Conservation (phyloP, 2,329 filamentous ascomycete genomes). For the Cladophialophora bantiana region DNA sequence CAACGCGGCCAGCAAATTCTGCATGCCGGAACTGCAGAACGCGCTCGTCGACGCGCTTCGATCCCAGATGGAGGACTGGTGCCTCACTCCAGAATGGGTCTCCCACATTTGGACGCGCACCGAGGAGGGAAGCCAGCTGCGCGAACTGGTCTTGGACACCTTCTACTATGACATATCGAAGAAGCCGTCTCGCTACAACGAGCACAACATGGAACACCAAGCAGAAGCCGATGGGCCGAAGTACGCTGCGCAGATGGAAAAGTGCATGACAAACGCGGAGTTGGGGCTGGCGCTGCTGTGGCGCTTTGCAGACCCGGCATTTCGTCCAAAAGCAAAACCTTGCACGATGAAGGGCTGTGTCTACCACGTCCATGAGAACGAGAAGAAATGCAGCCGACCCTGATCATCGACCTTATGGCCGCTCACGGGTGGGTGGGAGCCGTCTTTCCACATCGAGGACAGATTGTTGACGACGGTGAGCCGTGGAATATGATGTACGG, state of each 20-base stretch:
- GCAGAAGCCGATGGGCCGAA: not conserved
- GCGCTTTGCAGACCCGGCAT: not conserved
- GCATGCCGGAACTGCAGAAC: conserved; percentile 21
- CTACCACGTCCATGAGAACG: conserved; percentile 16
- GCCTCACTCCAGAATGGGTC: not conserved
- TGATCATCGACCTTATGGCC: not conserved
- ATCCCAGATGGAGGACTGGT: not conserved
- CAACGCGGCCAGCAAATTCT: conserved; percentile 11
- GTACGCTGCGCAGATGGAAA: not conserved
- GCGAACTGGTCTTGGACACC: not conserved
- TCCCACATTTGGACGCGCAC: not conserved
- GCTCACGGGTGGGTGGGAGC: too few species aligned
- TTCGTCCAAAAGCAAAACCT: not conserved
- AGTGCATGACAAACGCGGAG: not conserved
- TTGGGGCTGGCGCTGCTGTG: not conserved
- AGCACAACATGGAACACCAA: not conserved
- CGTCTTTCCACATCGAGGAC: too few species aligned
- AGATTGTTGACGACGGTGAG: too few species aligned
- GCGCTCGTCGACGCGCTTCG: conserved; percentile 13
- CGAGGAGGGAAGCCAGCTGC: not conserved
- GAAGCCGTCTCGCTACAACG: not conserved
- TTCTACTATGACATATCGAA: conserved; percentile 2
- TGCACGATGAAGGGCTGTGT: not conserved
- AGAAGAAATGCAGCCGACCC: conserved; percentile 1
- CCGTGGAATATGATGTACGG: too few species aligned